These are phyloP conservation scores for Cantharellus anzutake DNA, from an alignment of 768 basidiomycete species.

Conservation along the genomic window DNA sequence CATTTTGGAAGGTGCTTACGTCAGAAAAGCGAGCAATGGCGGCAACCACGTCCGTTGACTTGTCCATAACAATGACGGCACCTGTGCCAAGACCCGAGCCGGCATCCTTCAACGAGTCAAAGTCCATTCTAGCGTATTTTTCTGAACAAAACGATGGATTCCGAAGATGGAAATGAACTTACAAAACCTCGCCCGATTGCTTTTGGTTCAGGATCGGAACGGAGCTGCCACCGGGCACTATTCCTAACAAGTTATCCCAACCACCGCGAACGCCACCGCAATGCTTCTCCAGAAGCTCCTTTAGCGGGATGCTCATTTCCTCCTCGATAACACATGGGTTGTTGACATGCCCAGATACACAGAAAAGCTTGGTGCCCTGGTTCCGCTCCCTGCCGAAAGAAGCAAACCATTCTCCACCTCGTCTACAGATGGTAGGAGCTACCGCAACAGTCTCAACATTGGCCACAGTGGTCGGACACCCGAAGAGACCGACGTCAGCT, in stretches of 20 bases:
- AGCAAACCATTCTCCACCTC: constrained; percentile 82
- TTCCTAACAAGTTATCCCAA: constrained; percentile 95
- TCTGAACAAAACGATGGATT: background rate
- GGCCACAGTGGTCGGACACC: constrained; percentile 91
- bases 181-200: constrained; percentile 76
- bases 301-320: constrained; percentile 94
- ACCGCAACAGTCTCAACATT: constrained; percentile 98
- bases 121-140: constrained; percentile 61
- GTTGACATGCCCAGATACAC: constrained; percentile 94
- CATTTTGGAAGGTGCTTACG: constrained; percentile 19
- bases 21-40: constrained; percentile 89
- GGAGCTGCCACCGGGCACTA: constrained; percentile 86
- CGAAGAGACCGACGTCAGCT: constrained; percentile 93
- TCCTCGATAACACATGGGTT: constrained; percentile 97
- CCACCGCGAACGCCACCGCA: constrained; percentile 89
- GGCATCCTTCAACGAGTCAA: constrained; percentile 89
- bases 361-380: constrained; percentile 92
- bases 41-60: constrained; percentile 83
- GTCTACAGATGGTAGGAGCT: constrained; percentile 86
- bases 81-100: constrained; percentile 96
- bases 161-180: constrained; percentile 19
- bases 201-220: constrained; percentile 81
- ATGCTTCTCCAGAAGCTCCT: constrained; percentile 90
- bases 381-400: constrained; percentile 83
- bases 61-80: constrained; percentile 98